These are phyloP conservation scores for Sclerotinia trifoliorum DNA, from an alignment of 2,329 filamentous ascomycete genomes.

Conservation along the genomic window DNA sequence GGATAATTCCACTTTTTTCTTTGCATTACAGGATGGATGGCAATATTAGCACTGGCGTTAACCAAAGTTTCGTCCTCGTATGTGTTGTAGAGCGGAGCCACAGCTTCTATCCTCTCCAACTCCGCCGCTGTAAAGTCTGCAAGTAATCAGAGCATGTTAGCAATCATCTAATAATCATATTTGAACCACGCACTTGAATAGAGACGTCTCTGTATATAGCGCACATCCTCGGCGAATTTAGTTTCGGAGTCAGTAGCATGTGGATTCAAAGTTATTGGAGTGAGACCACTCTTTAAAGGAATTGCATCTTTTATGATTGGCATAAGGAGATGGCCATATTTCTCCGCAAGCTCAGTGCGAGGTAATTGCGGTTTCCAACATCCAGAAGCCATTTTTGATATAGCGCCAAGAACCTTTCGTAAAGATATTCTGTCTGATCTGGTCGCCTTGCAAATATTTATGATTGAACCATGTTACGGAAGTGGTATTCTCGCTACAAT, in stretches of 20 bases:
- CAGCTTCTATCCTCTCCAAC: background rate
- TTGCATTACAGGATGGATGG: constrained; percentile 22
- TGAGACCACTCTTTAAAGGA: constrained; percentile 22
- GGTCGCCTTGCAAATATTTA: background rate
- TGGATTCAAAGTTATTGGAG: constrained; percentile 6
- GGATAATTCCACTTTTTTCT: constrained; percentile 19
- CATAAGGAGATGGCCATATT: constrained; percentile 1
- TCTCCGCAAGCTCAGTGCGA: constrained; percentile 12
- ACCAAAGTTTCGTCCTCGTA: background rate
- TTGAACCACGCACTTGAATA: background rate
- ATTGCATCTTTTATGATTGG: background rate
- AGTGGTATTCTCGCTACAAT: too few relatives aligned
- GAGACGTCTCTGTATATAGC: background rate
- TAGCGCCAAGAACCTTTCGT: background rate
- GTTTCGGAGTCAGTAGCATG: background rate
- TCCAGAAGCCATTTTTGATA: background rate
- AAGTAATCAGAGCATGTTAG: background rate
- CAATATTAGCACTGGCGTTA: background rate
- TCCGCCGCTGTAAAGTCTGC: constrained; percentile 22
- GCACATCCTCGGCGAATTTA: constrained; percentile 11
- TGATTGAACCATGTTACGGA: background rate
- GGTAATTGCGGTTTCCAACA: background rate
- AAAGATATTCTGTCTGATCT: background rate
- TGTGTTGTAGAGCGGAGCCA: background rate
- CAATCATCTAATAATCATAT: background rate